These are phyloP conservation scores for Arabis hirsuta DNA, from an alignment of 345 rosid genomes.

Conservation along the genomic window DNA sequence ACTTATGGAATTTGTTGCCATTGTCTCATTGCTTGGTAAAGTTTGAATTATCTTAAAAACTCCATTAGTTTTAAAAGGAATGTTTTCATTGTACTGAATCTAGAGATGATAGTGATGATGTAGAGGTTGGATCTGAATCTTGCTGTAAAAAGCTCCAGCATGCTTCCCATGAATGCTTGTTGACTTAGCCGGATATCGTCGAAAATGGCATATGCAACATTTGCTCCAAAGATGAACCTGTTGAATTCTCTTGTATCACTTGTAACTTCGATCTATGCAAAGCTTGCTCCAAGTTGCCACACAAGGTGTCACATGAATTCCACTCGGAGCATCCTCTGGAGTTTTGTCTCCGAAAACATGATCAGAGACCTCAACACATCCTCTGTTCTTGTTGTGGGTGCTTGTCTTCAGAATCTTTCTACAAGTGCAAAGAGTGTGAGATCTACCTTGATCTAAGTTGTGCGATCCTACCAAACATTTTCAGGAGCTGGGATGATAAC, in stretches of 20 bases:
- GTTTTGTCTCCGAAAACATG: not conserved
- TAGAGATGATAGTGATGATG: too few species aligned
- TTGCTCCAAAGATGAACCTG: not conserved
- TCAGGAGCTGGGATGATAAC: not conserved
- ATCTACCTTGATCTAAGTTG: not conserved
- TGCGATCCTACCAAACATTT: not conserved
- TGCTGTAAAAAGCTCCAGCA: too few species aligned
- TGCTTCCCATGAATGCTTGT: not conserved
- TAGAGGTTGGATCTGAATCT: too few species aligned
- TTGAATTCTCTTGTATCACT: not conserved
- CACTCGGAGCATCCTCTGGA: conserved; percentile 17
- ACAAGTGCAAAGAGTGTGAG: not conserved
- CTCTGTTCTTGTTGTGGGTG: conserved; percentile 20
- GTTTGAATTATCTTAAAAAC: not conserved
- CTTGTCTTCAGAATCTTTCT: conserved; percentile 2
- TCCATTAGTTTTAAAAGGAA: too few species aligned
- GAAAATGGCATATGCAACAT: not conserved
- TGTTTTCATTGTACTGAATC: too few species aligned
- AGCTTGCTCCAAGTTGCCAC: conserved; percentile 11
- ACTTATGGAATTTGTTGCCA: not conserved
- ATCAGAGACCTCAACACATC: not conserved
- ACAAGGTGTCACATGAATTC: not conserved
- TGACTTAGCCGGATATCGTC: not conserved
- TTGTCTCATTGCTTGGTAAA: not conserved
- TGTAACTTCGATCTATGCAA: conserved; percentile 11